These are phyloP conservation scores for Clonostachys chloroleuca DNA, from an alignment of 2,329 filamentous ascomycete species.

Conservation along the genomic window DNA sequence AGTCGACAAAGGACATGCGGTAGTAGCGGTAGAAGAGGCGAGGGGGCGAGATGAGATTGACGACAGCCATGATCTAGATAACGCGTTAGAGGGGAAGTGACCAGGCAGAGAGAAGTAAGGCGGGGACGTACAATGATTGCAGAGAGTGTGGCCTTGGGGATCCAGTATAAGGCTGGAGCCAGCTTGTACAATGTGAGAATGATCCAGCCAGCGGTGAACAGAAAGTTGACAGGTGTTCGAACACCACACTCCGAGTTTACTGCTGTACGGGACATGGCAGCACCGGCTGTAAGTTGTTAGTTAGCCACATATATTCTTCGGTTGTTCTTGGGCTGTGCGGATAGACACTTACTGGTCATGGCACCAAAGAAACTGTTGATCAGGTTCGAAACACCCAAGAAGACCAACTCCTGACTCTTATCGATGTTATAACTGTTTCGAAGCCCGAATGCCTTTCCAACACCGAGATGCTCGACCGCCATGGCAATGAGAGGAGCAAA, in stretches of 20 bases:
- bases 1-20: constrained; percentile 61
- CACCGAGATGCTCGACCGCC: constrained; percentile 59
- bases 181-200: constrained; percentile 59
- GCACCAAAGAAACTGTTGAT: constrained; percentile 61
- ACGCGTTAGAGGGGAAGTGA: not conserved
- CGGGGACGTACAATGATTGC: constrained; percentile 53
- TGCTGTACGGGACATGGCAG: constrained; percentile 63
- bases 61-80: constrained; percentile 53
- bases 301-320: not conserved
- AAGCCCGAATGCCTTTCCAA: constrained; percentile 58
- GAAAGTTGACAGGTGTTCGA: constrained; percentile 54
- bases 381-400: constrained; percentile 57
- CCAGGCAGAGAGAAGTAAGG: not conserved
- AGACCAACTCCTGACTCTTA: constrained; percentile 61
- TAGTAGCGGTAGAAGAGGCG: constrained; percentile 59
- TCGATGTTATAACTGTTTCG: constrained; percentile 60
- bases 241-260: constrained; percentile 63
- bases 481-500: constrained; percentile 59
- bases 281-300: constrained; percentile 33
- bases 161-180: constrained; percentile 58
- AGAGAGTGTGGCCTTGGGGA: constrained; percentile 61
- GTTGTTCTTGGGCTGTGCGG: not conserved
- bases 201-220: constrained; percentile 57
- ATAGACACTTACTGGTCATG: constrained; percentile 37
- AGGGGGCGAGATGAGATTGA: constrained; percentile 54